These are phyloP conservation scores for Microthlaspi erraticum DNA, from an alignment of 345 rosid species.

Conservation along the genomic window DNA sequence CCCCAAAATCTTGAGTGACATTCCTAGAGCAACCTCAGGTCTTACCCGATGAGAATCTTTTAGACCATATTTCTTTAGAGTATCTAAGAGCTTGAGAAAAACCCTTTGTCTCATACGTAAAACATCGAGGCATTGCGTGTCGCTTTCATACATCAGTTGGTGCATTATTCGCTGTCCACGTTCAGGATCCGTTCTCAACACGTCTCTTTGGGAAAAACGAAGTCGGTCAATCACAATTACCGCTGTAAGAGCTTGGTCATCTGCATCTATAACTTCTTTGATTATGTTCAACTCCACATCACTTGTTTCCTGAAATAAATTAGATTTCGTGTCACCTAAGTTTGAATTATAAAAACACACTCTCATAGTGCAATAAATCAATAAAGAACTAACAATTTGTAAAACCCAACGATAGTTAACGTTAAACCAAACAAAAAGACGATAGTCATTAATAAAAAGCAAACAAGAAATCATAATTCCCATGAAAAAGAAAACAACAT, in stretches of 20 bases:
- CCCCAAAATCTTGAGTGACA: neutral
- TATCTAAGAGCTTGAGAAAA: neutral
- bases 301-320: neutral
- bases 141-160: neutral
- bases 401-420: no score
- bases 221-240: neutral
- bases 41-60: neutral
- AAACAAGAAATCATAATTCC: neutral
- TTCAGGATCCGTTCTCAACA: neutral
- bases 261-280: neutral
- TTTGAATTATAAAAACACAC: neutral
- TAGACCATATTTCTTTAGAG: neutral
- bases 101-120: neutral
- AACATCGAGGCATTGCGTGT: neutral
- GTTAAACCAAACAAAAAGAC: no score
- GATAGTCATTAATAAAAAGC: neutral
- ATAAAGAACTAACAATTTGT: no score
- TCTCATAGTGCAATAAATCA: neutral
- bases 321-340: neutral
- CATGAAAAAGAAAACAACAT: neutral
- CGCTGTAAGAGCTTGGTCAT: neutral
- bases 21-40: constrained; percentile 9
- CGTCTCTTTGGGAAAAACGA: neutral
- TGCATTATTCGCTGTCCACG: neutral
- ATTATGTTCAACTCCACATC: neutral